phyloP scores from a whole-genome alignment of 1,284 basidiomycete species.

The Neotropicomus parvogracilis region DNA sequence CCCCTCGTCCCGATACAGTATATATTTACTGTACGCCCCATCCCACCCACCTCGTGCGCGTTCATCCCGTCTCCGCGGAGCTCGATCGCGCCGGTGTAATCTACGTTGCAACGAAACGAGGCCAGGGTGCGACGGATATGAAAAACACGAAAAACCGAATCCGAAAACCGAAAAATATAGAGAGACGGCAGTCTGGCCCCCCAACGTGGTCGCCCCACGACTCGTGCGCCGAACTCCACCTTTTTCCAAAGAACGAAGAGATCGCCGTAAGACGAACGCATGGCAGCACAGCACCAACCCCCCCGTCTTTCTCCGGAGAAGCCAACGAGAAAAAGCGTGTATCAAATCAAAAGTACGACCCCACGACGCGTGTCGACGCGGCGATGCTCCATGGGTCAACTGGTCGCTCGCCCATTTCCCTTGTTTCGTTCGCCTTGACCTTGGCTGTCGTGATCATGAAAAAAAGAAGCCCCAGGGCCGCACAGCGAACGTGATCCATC shows the following conservation, averaged over 20 bases:
- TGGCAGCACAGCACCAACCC: slow-evolving; percentile 1
- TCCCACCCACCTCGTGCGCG: too few species aligned
- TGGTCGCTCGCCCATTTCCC: too few species aligned
- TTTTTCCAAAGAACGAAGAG: too few species aligned
- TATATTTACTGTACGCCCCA: too few species aligned
- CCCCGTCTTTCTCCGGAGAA: background rate
- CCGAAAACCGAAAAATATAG: too few species aligned
- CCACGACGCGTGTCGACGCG: background rate
- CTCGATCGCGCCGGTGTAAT: slow-evolving; percentile 51
- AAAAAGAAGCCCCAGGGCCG: too few species aligned
- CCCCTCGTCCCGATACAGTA: too few species aligned
- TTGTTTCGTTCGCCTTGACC: too few species aligned
- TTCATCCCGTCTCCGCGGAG: too few species aligned
- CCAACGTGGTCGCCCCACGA: slow-evolving; percentile 10
- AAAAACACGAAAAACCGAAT: background rate
- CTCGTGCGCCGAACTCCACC: slow-evolving; percentile 32
- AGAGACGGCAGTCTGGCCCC: slow-evolving; percentile 5
- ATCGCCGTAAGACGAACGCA: background rate
- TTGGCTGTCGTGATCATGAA: too few species aligned
- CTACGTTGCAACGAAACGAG: slow-evolving; percentile 27
- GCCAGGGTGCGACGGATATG: slow-evolving; percentile 23
- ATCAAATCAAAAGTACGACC: slow-evolving; percentile 12
- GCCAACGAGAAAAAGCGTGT: slow-evolving; percentile 11
- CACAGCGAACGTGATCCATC: too few species aligned
- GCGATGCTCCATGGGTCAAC: too few species aligned